A percentile compares a stretch with the other conserved stretches of the same genome.
Evolutionary conservation across 441 rosid genomes (phyloP).

Genomic region (Croton setiger): DNA sequence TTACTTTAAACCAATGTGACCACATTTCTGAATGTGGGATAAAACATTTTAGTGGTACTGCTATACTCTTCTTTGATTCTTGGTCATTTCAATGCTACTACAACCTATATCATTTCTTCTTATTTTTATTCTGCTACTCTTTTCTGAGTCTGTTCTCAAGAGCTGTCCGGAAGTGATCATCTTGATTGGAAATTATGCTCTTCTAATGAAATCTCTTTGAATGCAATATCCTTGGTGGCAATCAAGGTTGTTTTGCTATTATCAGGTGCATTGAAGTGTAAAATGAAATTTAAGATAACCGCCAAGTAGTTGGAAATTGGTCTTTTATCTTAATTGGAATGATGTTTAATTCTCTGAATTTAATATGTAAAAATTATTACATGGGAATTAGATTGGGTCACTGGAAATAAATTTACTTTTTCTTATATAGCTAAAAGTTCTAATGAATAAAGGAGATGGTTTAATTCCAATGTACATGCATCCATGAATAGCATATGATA

Average conservation of each 20-base stretch:
- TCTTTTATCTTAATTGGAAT: background rate
- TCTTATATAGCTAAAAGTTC: background rate
- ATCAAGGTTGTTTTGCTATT: background rate
- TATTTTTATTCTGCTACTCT: background rate
- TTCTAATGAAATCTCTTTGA: background rate
- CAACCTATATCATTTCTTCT: background rate
- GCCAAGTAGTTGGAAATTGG: background rate
- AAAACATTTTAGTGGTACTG: constrained; percentile 49
- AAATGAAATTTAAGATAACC: background rate
- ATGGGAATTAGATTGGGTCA: background rate
- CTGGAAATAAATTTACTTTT: background rate
- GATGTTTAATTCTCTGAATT: background rate
- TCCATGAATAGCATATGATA: background rate
- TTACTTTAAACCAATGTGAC: constrained; percentile 59
- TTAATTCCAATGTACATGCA: background rate
- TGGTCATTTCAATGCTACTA: background rate
- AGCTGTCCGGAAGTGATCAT: background rate
- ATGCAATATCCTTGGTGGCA: background rate
- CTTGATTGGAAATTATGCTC: background rate
- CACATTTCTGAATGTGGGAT: constrained; percentile 59
- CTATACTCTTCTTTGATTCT: background rate
- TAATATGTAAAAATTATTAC: background rate
- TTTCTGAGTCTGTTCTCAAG: background rate
- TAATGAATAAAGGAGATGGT: background rate
- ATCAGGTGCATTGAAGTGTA: background rate